phyloP scores from a whole-genome alignment of 345 rosid genomes.

The Populus ilicifolia region DNA sequence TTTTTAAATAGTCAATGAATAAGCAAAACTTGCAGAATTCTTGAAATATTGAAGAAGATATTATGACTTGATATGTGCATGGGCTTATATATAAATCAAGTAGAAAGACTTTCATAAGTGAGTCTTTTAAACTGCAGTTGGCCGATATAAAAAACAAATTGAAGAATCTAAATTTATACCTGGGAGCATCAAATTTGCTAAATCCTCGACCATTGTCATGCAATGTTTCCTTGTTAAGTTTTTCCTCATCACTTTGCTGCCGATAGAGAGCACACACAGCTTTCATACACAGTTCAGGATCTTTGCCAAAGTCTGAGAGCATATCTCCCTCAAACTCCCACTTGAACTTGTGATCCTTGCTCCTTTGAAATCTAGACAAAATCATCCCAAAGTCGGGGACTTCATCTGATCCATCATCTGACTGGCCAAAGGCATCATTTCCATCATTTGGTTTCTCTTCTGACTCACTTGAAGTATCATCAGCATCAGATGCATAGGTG shows the following conservation, averaged over 20 bases:
- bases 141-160: background rate
- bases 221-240: conserved; percentile 32
- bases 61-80: background rate
- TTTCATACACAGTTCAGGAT: conserved; percentile 64
- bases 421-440: conserved; percentile 1
- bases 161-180: conserved; percentile 30
- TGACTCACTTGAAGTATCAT: background rate
- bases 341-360: conserved; percentile 33
- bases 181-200: conserved; percentile 57
- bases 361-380: conserved; percentile 46
- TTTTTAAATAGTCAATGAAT: background rate
- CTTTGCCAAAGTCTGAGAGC: conserved; percentile 70
- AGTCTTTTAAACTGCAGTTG: background rate
- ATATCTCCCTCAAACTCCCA: conserved; percentile 67
- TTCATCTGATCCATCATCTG: conserved; percentile 31
- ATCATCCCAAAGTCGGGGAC: conserved; percentile 30
- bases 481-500: conserved; percentile 22
- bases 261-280: conserved; percentile 75
- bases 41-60: background rate
- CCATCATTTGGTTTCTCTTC: background rate
- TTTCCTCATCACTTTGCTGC: conserved; percentile 61
- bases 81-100: background rate
- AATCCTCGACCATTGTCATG: conserved; percentile 56
- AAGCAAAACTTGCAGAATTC: background rate
- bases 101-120: background rate